These are phyloP conservation scores for Colletotrichum trifolii DNA, from an alignment of 2,329 filamentous ascomycete genomes.

Conservation along the genomic window DNA sequence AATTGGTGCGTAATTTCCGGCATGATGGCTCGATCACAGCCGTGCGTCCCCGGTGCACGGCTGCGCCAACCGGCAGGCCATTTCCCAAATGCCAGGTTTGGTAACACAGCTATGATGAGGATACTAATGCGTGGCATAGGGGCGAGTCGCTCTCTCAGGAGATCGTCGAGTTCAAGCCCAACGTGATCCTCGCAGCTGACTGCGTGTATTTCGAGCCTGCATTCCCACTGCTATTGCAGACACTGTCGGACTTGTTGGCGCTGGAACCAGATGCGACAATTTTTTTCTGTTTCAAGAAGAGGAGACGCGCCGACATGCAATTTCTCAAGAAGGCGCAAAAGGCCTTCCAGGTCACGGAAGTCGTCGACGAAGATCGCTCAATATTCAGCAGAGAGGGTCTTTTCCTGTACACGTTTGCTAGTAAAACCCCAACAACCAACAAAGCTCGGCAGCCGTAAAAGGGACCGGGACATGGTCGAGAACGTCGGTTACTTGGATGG, in stretches of 20 bases:
- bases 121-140: slow-evolving; percentile 53
- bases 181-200: slow-evolving; percentile 92
- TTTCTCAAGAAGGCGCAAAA: slow-evolving; percentile 79
- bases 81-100: too few relatives aligned
- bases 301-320: slow-evolving; percentile 81
- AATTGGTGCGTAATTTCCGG: slow-evolving; percentile 74
- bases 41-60: slow-evolving; percentile 13
- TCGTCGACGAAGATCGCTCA: slow-evolving; percentile 69
- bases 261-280: slow-evolving; percentile 74
- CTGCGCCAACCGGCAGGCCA: too few relatives aligned
- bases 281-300: slow-evolving; percentile 95
- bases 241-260: slow-evolving; percentile 78
- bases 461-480: too few relatives aligned
- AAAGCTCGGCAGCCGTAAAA: slow-evolving; percentile 4
- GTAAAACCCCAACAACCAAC: slow-evolving; percentile 43
- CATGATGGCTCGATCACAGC: slow-evolving; percentile 3
- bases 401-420: slow-evolving; percentile 70
- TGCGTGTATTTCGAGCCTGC: slow-evolving; percentile 98
- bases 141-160: slow-evolving; percentile 67
- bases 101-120: slow-evolving; percentile 2
- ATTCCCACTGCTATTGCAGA: slow-evolving; percentile 86
- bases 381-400: slow-evolving; percentile 67
- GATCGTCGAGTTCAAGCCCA: slow-evolving; percentile 69
- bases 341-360: slow-evolving; percentile 70
- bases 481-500: too few relatives aligned